Evolutionary conservation across 768 basidiomycete genomes (phyloP).

Genomic region (Collybia nuda): DNA sequence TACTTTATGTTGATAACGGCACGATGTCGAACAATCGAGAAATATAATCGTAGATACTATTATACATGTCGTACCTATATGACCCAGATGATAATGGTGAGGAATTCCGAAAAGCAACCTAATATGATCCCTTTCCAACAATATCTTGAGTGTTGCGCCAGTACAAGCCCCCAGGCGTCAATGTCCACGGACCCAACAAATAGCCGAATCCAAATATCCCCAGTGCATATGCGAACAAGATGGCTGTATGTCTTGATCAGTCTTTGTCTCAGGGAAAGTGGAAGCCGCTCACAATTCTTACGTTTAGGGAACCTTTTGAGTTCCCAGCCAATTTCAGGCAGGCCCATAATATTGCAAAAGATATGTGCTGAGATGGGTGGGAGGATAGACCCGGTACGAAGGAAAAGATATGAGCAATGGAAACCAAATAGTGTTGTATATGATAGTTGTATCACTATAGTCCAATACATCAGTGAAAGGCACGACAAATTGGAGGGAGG

Average conservation of each 20-base stretch:
- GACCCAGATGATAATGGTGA: not conserved
- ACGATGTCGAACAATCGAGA: not conserved
- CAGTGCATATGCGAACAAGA: slow-evolving; percentile 51
- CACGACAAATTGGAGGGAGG: not conserved
- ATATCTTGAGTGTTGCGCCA: slow-evolving; percentile 27
- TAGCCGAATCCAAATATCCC: slow-evolving; percentile 62
- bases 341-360: slow-evolving; percentile 94
- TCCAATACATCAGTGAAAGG: not conserved
- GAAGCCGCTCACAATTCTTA: slow-evolving; percentile 46
- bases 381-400: slow-evolving; percentile 80
- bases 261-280: slow-evolving; percentile 11
- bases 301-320: slow-evolving; percentile 48
- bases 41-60: not conserved
- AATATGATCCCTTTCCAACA: slow-evolving; percentile 3
- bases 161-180: slow-evolving; percentile 35
- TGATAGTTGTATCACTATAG: slow-evolving; percentile 76
- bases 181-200: slow-evolving; percentile 54
- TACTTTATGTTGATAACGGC: no score
- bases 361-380: slow-evolving; percentile 80
- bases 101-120: not conserved
- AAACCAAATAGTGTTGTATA: slow-evolving; percentile 96
- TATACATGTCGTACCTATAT: not conserved
- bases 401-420: slow-evolving; percentile 81
- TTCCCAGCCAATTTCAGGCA: slow-evolving; percentile 70
- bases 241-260: slow-evolving; percentile 36